Conservation (phyloP, 2,329 filamentous ascomycete species). For the Penicillium oxalicum region DNA sequence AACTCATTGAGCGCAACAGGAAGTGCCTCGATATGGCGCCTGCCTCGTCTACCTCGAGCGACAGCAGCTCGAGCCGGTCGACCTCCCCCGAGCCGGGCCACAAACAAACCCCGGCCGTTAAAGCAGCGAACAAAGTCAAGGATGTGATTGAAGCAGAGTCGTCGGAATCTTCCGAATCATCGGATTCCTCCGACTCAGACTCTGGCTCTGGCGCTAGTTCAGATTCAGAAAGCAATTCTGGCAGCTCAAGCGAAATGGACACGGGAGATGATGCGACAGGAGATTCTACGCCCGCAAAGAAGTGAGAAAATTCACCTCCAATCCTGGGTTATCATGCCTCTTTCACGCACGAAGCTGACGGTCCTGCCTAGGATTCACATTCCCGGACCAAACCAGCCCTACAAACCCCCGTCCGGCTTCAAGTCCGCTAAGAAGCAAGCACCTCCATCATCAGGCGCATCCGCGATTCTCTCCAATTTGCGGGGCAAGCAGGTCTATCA, state of each 20-base stretch:
- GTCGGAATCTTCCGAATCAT: slow-evolving; percentile 15
- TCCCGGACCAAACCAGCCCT: slow-evolving; percentile 29
- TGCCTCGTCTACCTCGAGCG: slow-evolving; percentile 19
- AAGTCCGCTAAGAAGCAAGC: slow-evolving; percentile 31
- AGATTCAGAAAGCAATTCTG: slow-evolving; percentile 14
- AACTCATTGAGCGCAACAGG: background rate
- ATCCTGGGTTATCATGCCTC: too few relatives aligned
- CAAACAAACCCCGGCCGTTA: slow-evolving; percentile 18
- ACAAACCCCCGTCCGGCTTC: slow-evolving; percentile 41
- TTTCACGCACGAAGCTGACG: background rate
- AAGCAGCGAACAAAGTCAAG: slow-evolving; percentile 16
- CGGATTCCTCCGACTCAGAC: slow-evolving; percentile 16
- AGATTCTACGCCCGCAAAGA: slow-evolving; percentile 9
- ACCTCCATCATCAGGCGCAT: slow-evolving; percentile 27
- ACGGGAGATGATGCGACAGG: slow-evolving; percentile 15
- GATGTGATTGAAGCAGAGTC: slow-evolving; percentile 10
- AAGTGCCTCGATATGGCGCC: slow-evolving; percentile 14
- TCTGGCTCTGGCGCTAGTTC: slow-evolving; percentile 17
- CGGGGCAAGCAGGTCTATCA: slow-evolving; percentile 45
- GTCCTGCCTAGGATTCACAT: slow-evolving; percentile 11
- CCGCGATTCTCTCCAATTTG: slow-evolving; percentile 35
- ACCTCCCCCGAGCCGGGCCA: slow-evolving; percentile 21
- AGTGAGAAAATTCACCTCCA: slow-evolving; percentile 9
- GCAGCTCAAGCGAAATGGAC: slow-evolving; percentile 18
- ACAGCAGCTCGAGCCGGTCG: slow-evolving; percentile 25